Percentiles rank a stretch among this genome's conserved stretches.
phyloP scores from a whole-genome alignment of 2,329 filamentous ascomycete genomes.

The Metarhizium robertsii region DNA sequence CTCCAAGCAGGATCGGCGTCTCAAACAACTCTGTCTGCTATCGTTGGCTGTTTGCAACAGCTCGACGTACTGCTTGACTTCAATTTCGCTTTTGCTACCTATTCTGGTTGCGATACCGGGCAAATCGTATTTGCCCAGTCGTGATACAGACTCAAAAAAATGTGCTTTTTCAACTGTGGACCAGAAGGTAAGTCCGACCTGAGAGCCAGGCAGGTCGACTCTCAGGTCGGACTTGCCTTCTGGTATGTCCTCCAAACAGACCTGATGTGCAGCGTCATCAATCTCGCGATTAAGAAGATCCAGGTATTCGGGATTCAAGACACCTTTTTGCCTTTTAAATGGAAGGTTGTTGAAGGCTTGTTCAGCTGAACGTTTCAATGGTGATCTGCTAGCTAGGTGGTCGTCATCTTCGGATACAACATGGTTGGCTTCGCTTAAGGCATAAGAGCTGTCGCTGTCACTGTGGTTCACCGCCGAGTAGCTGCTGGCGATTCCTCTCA shows the following conservation, averaged over 20 bases:
- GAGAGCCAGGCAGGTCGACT: constrained; percentile 31
- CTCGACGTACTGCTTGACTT: constrained; percentile 62
- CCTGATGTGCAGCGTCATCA: constrained; percentile 35
- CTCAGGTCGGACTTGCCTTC: constrained; percentile 53
- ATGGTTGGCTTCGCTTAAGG: neutral
- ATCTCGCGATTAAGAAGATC: constrained; percentile 48
- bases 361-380: constrained; percentile 21
- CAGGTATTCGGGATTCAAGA: constrained; percentile 38
- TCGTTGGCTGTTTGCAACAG: constrained; percentile 46
- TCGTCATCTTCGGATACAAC: neutral
- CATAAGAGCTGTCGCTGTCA: constrained; percentile 1
- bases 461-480: neutral
- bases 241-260: constrained; percentile 46
- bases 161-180: constrained; percentile 57
- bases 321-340: constrained; percentile 35
- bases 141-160: constrained; percentile 58
- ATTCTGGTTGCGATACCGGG: constrained; percentile 53
- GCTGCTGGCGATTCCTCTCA: neutral
- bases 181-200: constrained; percentile 66
- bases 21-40: constrained; percentile 25
- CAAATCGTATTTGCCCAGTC: constrained; percentile 54
- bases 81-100: constrained; percentile 61
- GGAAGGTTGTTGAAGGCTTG: constrained; percentile 17
- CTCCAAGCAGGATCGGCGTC: constrained; percentile 23
- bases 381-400: constrained; percentile 8